These are phyloP conservation scores for Cytospora piceicola DNA, from an alignment of 2,329 filamentous ascomycete species.

Conservation along the genomic window DNA sequence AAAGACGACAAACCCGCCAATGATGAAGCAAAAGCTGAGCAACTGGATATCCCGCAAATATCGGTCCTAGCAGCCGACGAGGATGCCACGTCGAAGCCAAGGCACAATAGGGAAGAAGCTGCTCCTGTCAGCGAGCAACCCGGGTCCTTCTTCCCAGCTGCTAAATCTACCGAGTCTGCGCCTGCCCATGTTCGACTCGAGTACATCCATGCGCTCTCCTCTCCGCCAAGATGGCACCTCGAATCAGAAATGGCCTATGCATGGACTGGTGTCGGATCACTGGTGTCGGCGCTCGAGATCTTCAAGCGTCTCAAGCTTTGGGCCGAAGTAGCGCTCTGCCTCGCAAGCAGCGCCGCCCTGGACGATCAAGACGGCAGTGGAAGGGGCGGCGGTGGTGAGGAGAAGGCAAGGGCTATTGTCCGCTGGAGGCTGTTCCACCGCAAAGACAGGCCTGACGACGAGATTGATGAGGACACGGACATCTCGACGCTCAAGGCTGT, in stretches of 20 bases:
- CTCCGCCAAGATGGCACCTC: slow-evolving; percentile 89
- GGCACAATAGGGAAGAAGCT: slow-evolving; percentile 20
- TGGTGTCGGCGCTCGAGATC: slow-evolving; percentile 90
- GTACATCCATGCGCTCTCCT: slow-evolving; percentile 82
- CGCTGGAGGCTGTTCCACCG: slow-evolving; percentile 78
- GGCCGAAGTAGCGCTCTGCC: slow-evolving; percentile 92
- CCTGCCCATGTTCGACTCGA: slow-evolving; percentile 74
- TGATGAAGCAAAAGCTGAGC: slow-evolving; percentile 31
- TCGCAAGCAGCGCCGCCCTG: slow-evolving; percentile 64
- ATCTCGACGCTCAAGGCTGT: slow-evolving; percentile 58
- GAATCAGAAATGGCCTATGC: slow-evolving; percentile 90
- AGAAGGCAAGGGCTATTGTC: slow-evolving; percentile 77
- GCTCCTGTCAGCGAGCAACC: slow-evolving; percentile 49
- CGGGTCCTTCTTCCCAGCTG: slow-evolving; percentile 79
- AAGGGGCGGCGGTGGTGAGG: slow-evolving; percentile 66
- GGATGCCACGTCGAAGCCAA: slow-evolving; percentile 25
- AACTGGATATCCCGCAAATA: slow-evolving; percentile 30
- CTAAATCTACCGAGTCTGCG: slow-evolving; percentile 77
- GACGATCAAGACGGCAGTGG: slow-evolving; percentile 65
- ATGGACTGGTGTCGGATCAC: slow-evolving; percentile 88
- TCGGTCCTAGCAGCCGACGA: slow-evolving; percentile 34
- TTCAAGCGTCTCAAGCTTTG: slow-evolving; percentile 92
- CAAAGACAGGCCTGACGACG: slow-evolving; percentile 48
- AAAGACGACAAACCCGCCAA: neutral
- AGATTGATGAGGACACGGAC: slow-evolving; percentile 60